These are phyloP conservation scores for Pigoraptor vietnamica DNA, from an alignment of 78 protist genomes.

Conservation along the genomic window DNA sequence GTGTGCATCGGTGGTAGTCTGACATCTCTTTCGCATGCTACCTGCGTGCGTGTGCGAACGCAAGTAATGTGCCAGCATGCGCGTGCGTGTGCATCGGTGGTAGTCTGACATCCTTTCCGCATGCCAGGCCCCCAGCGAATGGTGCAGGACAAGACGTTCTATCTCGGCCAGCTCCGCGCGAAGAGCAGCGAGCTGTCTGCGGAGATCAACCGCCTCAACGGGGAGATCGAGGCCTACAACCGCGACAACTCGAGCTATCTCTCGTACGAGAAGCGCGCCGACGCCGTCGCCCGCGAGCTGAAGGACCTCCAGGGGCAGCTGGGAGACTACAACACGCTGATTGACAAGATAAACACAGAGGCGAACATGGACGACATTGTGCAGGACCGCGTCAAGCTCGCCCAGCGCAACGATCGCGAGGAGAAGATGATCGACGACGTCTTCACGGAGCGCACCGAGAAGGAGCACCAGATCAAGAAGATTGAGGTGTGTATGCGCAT, in stretches of 20 bases:
- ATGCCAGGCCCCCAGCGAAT: not conserved
- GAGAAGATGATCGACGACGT: not conserved
- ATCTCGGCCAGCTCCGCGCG: not conserved
- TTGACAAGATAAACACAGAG: not conserved
- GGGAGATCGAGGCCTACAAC: not conserved
- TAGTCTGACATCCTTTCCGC: not conserved
- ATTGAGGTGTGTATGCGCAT: not conserved
- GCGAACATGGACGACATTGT: not conserved
- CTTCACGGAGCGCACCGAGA: not conserved
- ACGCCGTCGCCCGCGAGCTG: not conserved
- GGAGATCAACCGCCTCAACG: not conserved
- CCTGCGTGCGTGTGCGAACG: too few species aligned
- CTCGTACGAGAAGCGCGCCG: not conserved
- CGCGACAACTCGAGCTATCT: not conserved
- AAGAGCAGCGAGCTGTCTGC: not conserved
- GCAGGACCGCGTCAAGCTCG: not conserved
- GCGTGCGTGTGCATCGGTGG: not conserved
- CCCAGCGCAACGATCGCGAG: not conserved
- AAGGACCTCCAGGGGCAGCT: not conserved
- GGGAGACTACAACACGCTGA: not conserved
- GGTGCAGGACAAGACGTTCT: not conserved
- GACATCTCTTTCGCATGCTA: not conserved
- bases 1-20: not conserved
- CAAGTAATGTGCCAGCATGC: too few species aligned
- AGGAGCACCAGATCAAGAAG: not conserved